Evolutionary conservation across 345 rosid species (phyloP), one percentile per base, ranked within the genome.

Genomic region (Eucalyptus regnans): DNA sequence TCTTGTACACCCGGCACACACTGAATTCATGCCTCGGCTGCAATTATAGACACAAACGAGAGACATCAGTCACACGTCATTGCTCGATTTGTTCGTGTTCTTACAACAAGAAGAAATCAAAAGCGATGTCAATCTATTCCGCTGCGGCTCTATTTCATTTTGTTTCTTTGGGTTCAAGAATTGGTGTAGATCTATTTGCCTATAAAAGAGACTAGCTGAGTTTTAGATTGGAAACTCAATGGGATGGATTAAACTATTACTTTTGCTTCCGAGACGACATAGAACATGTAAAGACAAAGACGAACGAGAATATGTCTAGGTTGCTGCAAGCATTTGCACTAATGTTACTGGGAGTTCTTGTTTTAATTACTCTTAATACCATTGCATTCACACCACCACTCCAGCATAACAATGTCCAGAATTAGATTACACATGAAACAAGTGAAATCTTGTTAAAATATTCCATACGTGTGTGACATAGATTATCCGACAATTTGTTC

Each of bases 11-110:
- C 23, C 95, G 93, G 88, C 96, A 93, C 79, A 94, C 43, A 62
- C 95, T 93, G 88, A 92, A 93, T 86, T 92, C 95, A 83, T 92
- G 92, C 84, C 93, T 91, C 33, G 89, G 44, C 95, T 92, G 91
- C 54, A 83, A 86, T 81, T 14, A 50, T 33, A 20, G 56, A 86
- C 46, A 37, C 43, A 85, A 85, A 50, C 14, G 56, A 85, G 56
- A 85, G 48, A 41, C 84, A 20, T 37, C 44, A 76, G 84, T 41
- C 46, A 43, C 7, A 13, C 20, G 84, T 41, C 58, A 4, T 20
- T 20, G 84, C 44, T 22, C 15, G 48, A 22, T 43, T 37, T 7
- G 4, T 41, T 44, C 84, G 8, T 37, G 48, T 41, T 20, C 84
- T 56, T 56, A 56, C 48, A 11, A 76, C 48, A 76, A 20, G 48